Evolutionary conservation across 176 grass and related monocot species (phyloP).

Genomic region (Pontederia paniculata): DNA sequence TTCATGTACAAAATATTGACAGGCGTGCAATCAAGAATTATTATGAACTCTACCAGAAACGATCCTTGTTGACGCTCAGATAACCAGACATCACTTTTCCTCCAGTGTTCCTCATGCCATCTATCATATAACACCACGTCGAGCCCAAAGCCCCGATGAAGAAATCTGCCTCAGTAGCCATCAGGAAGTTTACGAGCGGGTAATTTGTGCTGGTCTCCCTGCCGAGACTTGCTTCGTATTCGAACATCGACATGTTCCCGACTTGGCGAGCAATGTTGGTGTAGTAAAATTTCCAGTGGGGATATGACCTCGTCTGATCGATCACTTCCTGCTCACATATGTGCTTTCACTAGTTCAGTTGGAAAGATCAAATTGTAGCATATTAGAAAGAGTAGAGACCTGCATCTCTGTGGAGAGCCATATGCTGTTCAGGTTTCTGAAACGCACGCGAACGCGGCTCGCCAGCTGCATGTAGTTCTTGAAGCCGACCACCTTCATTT

Average conservation of each 20-base stretch:
- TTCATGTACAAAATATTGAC: background rate
- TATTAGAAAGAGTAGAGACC: background rate
- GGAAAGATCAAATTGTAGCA: background rate
- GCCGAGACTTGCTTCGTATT: slow-evolving; percentile 45
- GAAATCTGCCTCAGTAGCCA: slow-evolving; percentile 53
- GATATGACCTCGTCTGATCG: slow-evolving; percentile 28
- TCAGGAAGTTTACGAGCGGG: slow-evolving; percentile 52
- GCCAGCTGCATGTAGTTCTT: slow-evolving; percentile 62
- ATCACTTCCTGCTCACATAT: slow-evolving; percentile 37
- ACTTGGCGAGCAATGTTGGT: slow-evolving; percentile 45
- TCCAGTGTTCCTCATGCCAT: slow-evolving; percentile 50
- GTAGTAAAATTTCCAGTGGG: slow-evolving; percentile 52
- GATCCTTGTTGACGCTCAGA: slow-evolving; percentile 58
- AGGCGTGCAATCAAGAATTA: background rate
- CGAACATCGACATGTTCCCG: slow-evolving; percentile 31
- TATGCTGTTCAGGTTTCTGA: slow-evolving; percentile 41
- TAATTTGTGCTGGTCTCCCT: slow-evolving; percentile 49
- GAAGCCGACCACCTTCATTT: slow-evolving; percentile 46
- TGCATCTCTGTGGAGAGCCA: slow-evolving; percentile 78
- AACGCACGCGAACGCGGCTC: slow-evolving; percentile 14
- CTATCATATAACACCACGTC: slow-evolving; percentile 62
- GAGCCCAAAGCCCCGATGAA: slow-evolving; percentile 54
- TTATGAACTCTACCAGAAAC: slow-evolving; percentile 36
- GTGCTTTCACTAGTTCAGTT: background rate
- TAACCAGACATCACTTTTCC: slow-evolving; percentile 60